A percentile compares a stretch with the other conserved stretches of the same genome.
Conservation (phyloP, 2,329 filamentous ascomycete genomes). For the Aspergillus neotritici region DNA sequence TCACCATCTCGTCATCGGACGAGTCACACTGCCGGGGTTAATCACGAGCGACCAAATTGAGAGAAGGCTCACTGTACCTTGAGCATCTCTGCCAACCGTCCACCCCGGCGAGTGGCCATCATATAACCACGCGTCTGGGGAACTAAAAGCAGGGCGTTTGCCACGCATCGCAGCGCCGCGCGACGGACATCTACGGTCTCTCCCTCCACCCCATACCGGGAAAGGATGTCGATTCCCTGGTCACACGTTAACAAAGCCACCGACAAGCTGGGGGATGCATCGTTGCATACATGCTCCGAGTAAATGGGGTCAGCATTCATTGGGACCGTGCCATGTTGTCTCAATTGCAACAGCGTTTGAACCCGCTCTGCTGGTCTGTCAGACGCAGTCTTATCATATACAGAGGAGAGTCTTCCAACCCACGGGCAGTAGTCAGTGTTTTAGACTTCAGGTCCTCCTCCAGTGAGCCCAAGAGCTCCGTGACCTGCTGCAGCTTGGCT, state of each 20-base stretch:
- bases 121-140: conserved; percentile 64
- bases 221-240: conserved; percentile 69
- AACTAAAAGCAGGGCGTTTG: conserved; percentile 73
- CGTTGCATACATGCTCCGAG: conserved; percentile 57
- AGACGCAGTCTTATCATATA: not conserved
- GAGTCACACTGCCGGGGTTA: conserved; percentile 51
- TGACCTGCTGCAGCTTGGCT: conserved; percentile 67
- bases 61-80: conserved; percentile 41
- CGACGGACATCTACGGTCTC: conserved; percentile 59
- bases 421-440: conserved; percentile 57
- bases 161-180: conserved; percentile 74
- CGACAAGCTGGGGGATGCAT: conserved; percentile 11
- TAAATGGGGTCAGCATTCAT: conserved; percentile 75
- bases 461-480: conserved; percentile 57
- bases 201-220: conserved; percentile 66
- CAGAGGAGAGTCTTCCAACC: conserved; percentile 21
- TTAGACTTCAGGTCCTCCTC: conserved; percentile 57
- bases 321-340: conserved; percentile 69
- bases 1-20: conserved; percentile 79
- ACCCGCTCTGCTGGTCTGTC: conserved; percentile 27
- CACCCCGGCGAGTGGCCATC: conserved; percentile 62
- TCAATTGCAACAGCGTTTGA: conserved; percentile 57
- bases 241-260: not conserved
- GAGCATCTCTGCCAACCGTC: conserved; percentile 64
- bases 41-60: not conserved